Conservation (phyloP, 139 green algal genomes). For the Axilococcus clingmanii region DNA sequence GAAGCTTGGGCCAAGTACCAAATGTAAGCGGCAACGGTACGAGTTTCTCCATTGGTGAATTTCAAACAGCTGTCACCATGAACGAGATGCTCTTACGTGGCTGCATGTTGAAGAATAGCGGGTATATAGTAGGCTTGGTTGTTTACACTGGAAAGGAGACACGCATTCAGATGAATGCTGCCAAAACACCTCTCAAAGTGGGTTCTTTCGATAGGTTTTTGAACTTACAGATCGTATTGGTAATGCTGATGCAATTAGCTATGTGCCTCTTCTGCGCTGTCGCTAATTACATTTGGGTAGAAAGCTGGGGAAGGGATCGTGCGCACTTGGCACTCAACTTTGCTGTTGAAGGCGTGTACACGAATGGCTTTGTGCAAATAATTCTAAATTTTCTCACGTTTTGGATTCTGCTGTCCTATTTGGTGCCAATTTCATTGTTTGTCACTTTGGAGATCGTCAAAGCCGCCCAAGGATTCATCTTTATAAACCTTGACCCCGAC, state of each 20-base stretch:
- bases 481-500: constrained; percentile 64
- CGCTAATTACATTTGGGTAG: constrained; percentile 35
- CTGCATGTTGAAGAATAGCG: constrained; percentile 82
- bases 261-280: constrained; percentile 39
- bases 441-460: constrained; percentile 95
- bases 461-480: constrained; percentile 69
- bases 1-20: neutral
- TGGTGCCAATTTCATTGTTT: constrained; percentile 98
- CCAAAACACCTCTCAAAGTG: constrained; percentile 56
- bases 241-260: constrained; percentile 45
- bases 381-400: constrained; percentile 69
- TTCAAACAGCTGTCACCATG: constrained; percentile 34
- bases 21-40: neutral
- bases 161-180: constrained; percentile 81
- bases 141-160: constrained; percentile 87
- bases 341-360: constrained; percentile 26
- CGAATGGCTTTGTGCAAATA: constrained; percentile 25
- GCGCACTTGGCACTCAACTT: constrained; percentile 29
- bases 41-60: constrained; percentile 20
- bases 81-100: constrained; percentile 69
- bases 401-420: constrained; percentile 79
- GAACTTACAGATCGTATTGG: constrained; percentile 50
- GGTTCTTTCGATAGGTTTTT: constrained; percentile 53
- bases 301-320: constrained; percentile 20
- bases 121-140: constrained; percentile 59